A percentile compares a stretch with the other conserved stretches of the same genome.
These are phyloP conservation scores for Solanum habrochaites DNA, from an alignment of 257 asterid genomes.

Conservation along the genomic window DNA sequence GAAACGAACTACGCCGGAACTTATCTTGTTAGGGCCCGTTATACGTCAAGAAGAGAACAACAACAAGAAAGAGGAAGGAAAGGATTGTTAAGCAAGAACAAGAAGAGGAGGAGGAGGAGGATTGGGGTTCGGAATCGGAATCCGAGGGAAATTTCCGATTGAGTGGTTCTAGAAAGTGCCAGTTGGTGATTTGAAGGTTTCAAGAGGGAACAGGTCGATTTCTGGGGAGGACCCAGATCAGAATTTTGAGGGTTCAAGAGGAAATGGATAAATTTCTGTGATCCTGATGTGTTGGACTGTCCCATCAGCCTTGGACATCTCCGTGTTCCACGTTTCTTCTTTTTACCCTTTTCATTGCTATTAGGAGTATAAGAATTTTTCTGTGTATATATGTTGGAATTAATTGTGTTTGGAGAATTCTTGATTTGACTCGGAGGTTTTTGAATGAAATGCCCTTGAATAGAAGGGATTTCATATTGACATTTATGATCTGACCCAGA, in stretches of 20 bases:
- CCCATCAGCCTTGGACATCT: conserved; percentile 53
- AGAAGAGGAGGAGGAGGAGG: neutral
- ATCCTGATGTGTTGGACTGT: conserved; percentile 70
- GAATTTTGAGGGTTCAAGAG: neutral
- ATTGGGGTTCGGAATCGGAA: neutral
- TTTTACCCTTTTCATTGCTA: neutral
- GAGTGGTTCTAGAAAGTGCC: neutral
- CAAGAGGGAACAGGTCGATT: neutral
- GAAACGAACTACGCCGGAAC: neutral
- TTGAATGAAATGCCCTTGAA: neutral
- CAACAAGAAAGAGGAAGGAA: neutral
- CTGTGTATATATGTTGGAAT: neutral
- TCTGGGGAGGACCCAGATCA: neutral
- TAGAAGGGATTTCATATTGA: neutral
- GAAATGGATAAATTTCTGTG: conserved; percentile 24
- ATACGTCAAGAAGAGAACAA: neutral
- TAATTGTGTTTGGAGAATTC: neutral
- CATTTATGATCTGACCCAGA: neutral
- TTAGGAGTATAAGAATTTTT: neutral
- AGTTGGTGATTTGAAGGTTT: neutral
- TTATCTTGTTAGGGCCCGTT: neutral
- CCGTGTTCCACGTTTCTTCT: conserved; percentile 39
- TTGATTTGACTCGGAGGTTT: neutral
- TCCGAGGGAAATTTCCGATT: neutral
- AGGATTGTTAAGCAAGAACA: neutral